Base-by-base conservation (phyloP, 768 basidiomycete species). In the Galerina sulciceps region DNA sequence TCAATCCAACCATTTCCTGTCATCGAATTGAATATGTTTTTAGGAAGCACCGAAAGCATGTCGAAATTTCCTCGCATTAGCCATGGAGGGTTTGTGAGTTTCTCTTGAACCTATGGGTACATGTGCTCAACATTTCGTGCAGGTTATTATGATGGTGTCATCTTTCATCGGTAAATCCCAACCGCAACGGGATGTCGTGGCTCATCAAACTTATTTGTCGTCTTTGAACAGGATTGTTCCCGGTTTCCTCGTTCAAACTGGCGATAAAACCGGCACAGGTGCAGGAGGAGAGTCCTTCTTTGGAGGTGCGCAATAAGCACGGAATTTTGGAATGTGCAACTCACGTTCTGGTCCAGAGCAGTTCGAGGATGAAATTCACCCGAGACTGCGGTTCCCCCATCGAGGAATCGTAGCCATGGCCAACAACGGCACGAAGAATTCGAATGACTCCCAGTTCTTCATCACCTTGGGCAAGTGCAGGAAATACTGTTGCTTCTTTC, bases 81-180 rank as follows among this genome's bases (percentile, higher is more conserved):
- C 92, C 1, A 89, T 96, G 85, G 91, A 96, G 81, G 94, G 93
- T 92, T 70, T 67, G 87, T 81, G 58, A 67, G 58, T 59, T 65
- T 37, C 55, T 63, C 35, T 58, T 22, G 47, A 61, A 49, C 15
- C 49, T 44, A 13, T 31, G 15, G n/a, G 35, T n/a, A 59, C 36
- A 44, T 35, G 36, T 43, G 11, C 23, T 61, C n/a, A 55, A 51
- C 22, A 11, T 14, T 36, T 17, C 22, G 1, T 40, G 1, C 66
- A 96, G 95, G 96, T 8, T 98, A 97, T 73, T 99, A 98, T 75
- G 96, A 99, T 59, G 91, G 92, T 35, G 90, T 94, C 53, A 91
- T 96, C 46, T 98, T 98, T 65, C 95, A 97, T 74, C 85, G 96
- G 91, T 91, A 67, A 20, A 73, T 5, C 8, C 4, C 8, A 41